Percentiles rank a stretch among this genome's conserved stretches.
Evolutionary conservation across 2,329 filamentous ascomycete species (phyloP).

Genomic region (Calonectria pauciramosa): DNA sequence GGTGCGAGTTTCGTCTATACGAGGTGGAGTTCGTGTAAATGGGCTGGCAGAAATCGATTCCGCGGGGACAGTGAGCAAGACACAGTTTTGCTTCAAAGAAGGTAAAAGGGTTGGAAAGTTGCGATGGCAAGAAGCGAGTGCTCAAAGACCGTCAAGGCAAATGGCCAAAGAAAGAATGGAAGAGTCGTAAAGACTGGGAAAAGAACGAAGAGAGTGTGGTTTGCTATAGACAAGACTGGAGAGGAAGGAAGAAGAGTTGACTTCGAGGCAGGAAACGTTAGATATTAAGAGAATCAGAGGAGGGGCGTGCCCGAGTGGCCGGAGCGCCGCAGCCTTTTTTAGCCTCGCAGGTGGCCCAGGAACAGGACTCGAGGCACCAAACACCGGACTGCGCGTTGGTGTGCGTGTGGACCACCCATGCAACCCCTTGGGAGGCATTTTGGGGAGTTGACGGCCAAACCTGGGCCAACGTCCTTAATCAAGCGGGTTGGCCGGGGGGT

Average conservation of each 20-base stretch:
- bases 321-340: slow-evolving; percentile 42
- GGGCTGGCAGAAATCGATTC: slow-evolving; percentile 51
- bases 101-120: slow-evolving; percentile 35
- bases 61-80: slow-evolving; percentile 45
- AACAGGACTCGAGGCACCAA: slow-evolving; percentile 40
- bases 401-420: slow-evolving; percentile 38
- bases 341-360: slow-evolving; percentile 37
- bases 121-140: slow-evolving; percentile 36
- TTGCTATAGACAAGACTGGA: slow-evolving; percentile 40
- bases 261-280: slow-evolving; percentile 41
- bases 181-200: slow-evolving; percentile 45
- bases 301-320: slow-evolving; percentile 34
- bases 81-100: slow-evolving; percentile 50
- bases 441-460: slow-evolving; percentile 21
- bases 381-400: slow-evolving; percentile 43
- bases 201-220: slow-evolving; percentile 41
- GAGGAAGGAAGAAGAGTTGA: slow-evolving; percentile 33
- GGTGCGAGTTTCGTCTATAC: slow-evolving; percentile 41
- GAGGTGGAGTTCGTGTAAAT: slow-evolving; percentile 36
- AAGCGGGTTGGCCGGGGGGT: slow-evolving; percentile 28
- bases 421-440: slow-evolving; percentile 37
- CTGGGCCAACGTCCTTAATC: slow-evolving; percentile 23
- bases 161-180: slow-evolving; percentile 46
- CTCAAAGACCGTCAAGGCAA: slow-evolving; percentile 48
- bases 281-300: slow-evolving; percentile 46